Conservation (phyloP, 306 rosid genomes). For the Lithocarpus polystachyus region DNA sequence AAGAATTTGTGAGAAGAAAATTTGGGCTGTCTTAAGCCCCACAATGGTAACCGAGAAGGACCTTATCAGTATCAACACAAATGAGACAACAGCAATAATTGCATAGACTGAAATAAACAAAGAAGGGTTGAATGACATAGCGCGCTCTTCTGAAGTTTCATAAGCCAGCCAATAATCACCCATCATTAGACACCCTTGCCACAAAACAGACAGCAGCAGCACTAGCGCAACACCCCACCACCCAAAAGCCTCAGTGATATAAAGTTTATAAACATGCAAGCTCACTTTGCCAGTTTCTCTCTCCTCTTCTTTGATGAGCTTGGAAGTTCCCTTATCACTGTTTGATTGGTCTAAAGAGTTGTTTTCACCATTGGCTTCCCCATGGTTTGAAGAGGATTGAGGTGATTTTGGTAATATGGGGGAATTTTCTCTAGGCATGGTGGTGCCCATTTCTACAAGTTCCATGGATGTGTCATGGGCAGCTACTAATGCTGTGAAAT, state of each 20-base stretch:
- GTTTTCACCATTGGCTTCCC: constrained; percentile 55
- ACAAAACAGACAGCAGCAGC: constrained; percentile 45
- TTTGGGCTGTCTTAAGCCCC: constrained; percentile 79
- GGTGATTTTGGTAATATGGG: constrained; percentile 33
- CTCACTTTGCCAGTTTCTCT: constrained; percentile 87
- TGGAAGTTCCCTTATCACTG: constrained; percentile 54
- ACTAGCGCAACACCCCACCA: constrained; percentile 73
- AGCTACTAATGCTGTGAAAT: constrained; percentile 73
- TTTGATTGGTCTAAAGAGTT: constrained; percentile 46
- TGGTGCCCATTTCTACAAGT: constrained; percentile 66
- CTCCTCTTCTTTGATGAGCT: constrained; percentile 93
- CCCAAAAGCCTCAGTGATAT: constrained; percentile 91
- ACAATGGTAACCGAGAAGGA: constrained; percentile 38
- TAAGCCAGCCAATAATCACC: constrained; percentile 92
- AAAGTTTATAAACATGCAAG: constrained; percentile 62
- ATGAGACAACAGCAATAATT: constrained; percentile 38
- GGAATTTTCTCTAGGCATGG: constrained; percentile 34
- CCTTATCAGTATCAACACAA: constrained; percentile 45
- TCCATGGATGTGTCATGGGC: constrained; percentile 97
- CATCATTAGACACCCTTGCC: constrained; percentile 76
- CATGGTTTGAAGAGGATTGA: constrained; percentile 25
- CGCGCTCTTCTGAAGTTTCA: constrained; percentile 72
- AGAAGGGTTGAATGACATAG: constrained; percentile 49
- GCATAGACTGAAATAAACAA: constrained; percentile 62
- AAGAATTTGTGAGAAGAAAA: constrained; percentile 74